Base-by-base conservation (phyloP, 768 basidiomycete species). In the Cystobasidium onofrii region DNA sequence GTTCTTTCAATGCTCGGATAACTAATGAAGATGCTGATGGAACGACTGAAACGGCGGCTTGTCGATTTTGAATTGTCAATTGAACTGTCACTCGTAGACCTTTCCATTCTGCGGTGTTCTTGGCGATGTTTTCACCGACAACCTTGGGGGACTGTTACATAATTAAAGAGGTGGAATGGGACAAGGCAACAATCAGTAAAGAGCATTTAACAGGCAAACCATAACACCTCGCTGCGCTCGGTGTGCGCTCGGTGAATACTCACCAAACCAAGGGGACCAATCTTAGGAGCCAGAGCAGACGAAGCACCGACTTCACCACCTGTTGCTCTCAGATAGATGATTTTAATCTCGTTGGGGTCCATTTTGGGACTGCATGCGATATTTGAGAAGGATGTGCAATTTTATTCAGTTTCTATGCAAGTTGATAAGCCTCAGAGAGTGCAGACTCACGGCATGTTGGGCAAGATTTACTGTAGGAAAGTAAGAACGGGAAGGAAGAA, bases 101-200 rank as follows among this genome's bases (percentile, higher is more conserved):
- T 84, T 99, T 99, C 96, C 96, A 99, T 82, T 88, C 89, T 61
- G 88, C 87, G 75, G 96, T 99, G 73, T 95, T 95, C 83, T 99
- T 99, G 79, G 96, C 96, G 82, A 99, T 99, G 84, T 99, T 96
- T 91, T 99, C 96, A 84, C 96, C 96, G 84, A 99, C 96, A 86
- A 98, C 98, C 86, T 99, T 99, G 79, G 96, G 96, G 74, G 96
- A 97, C 96, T 98, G 78, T 55, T 34, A 12, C 12, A 29, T 34
- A 31, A 31, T 25, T 18, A 29, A 12, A 29, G 12, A 44, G 39
- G 6, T 18, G n/a, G n/a, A n/a, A n/a, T n/a, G n/a, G n/a, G n/a
- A n/a, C n/a, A n/a, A n/a, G n/a, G n/a, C n/a, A n/a, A n/a, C n/a
- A n/a, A n/a, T n/a, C n/a, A n/a, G n/a, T n/a, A n/a, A 69, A 54